Conservation (phyloP, 257 asterid genomes). For the Avicennia marina region DNA sequence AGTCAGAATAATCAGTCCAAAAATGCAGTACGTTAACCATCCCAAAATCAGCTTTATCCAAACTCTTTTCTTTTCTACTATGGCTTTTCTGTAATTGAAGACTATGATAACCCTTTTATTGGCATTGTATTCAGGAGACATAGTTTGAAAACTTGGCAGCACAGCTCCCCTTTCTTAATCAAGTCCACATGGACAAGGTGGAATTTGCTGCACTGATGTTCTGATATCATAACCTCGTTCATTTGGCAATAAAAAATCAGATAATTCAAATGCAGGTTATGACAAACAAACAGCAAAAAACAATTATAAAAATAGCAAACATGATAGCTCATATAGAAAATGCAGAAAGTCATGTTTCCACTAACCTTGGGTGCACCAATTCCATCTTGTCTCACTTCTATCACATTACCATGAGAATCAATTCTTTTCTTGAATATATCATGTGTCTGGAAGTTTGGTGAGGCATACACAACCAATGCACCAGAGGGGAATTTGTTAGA, state of each 20-base stretch:
- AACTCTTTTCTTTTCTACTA: background rate
- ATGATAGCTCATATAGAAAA: conserved; percentile 9
- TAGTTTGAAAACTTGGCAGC: background rate
- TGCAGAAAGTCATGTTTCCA: conserved; percentile 14
- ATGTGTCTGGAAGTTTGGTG: conserved; percentile 62
- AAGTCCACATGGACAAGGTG: background rate
- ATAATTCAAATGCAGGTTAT: background rate
- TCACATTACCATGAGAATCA: conserved; percentile 76
- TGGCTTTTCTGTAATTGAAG: background rate
- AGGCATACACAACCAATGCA: conserved; percentile 12
- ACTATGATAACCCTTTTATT: background rate
- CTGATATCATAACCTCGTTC: background rate
- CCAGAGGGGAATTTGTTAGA: background rate
- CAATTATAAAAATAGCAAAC: background rate
- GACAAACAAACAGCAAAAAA: background rate
- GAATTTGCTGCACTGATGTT: background rate
- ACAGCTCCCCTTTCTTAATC: conserved; percentile 4
- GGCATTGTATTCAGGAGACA: background rate
- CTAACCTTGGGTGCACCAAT: conserved; percentile 94
- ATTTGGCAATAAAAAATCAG: background rate
- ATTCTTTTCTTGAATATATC: conserved; percentile 91
- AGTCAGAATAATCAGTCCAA: background rate
- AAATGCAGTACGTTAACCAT: background rate
- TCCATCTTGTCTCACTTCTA: conserved; percentile 72
- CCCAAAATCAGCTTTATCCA: background rate